These are phyloP conservation scores for Pseudoturritis turrita DNA, from an alignment of 345 rosid species.

Conservation along the genomic window DNA sequence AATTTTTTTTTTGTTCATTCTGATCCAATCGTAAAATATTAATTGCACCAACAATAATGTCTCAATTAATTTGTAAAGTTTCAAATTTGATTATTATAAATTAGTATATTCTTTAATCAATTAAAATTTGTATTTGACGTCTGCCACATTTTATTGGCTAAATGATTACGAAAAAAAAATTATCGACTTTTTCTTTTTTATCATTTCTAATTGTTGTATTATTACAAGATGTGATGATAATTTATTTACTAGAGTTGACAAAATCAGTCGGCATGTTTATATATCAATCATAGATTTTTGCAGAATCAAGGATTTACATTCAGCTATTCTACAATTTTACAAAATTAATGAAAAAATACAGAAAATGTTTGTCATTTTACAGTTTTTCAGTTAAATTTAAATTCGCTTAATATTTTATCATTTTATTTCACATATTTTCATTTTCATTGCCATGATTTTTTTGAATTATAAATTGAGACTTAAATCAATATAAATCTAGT, in stretches of 20 bases:
- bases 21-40: not conserved
- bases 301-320: conserved; percentile 7
- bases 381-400: not conserved
- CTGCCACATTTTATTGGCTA: not conserved
- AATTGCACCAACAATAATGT: conserved; percentile 3
- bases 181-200: not conserved
- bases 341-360: not conserved
- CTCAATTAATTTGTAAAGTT: not conserved
- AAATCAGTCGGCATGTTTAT: conserved; percentile 27
- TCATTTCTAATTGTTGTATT: not conserved
- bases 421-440: not conserved
- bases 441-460: not conserved
- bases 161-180: not conserved
- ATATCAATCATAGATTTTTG: conserved; percentile 14
- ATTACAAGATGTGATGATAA: conserved; percentile 14
- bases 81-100: not conserved
- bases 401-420: not conserved
- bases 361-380: not conserved
- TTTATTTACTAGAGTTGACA: conserved; percentile 17
- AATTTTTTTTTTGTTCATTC: not conserved
- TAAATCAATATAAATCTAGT: no score
- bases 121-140: not conserved
- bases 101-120: not conserved
- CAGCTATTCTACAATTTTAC: not conserved
- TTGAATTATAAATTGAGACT: not conserved